phyloP scores from a whole-genome alignment of 2,329 filamentous ascomycete genomes.

The Botrytis elliptica region DNA sequence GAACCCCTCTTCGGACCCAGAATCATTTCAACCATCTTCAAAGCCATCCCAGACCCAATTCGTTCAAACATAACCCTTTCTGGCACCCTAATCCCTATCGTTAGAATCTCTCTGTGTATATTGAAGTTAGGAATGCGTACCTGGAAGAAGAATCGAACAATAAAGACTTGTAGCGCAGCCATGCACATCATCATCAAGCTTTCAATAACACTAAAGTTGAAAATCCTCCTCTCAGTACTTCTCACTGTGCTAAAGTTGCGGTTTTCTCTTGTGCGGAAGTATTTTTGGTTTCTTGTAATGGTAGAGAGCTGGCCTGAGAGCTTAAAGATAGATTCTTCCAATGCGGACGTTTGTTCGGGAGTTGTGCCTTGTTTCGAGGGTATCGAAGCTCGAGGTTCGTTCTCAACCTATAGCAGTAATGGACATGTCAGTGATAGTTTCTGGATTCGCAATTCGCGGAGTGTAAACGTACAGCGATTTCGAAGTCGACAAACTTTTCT shows the following conservation, averaged over 20 bases:
- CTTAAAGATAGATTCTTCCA: slow-evolving; percentile 92
- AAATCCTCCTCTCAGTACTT: slow-evolving; percentile 92
- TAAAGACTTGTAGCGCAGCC: slow-evolving; percentile 94
- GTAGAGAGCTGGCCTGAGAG: slow-evolving; percentile 90
- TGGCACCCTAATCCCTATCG: slow-evolving; percentile 51
- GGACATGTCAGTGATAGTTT: slow-evolving; percentile 4
- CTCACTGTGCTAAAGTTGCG: slow-evolving; percentile 97
- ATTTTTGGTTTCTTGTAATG: slow-evolving; percentile 96
- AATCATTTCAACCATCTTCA: slow-evolving; percentile 22
- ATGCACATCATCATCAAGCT: slow-evolving; percentile 88
- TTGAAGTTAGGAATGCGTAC: slow-evolving; percentile 43
- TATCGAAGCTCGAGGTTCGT: slow-evolving; percentile 77
- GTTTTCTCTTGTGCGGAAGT: slow-evolving; percentile 98
- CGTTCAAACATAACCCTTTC: slow-evolving; percentile 66
- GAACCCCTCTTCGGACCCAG: slow-evolving; percentile 16
- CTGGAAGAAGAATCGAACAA: slow-evolving; percentile 99
- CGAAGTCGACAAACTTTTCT: slow-evolving; percentile 97
- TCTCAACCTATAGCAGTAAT: slow-evolving; percentile 68
- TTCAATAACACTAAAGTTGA: slow-evolving; percentile 96
- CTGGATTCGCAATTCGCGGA: neutral
- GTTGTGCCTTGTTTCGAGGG: slow-evolving; percentile 86
- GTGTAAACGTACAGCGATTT: slow-evolving; percentile 74
- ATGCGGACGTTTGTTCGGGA: slow-evolving; percentile 80
- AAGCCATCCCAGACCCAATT: slow-evolving; percentile 15
- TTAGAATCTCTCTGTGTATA: neutral